Conservation (phyloP, 495 filamentous ascomycete genomes). For the Penicillium subrubescens region DNA sequence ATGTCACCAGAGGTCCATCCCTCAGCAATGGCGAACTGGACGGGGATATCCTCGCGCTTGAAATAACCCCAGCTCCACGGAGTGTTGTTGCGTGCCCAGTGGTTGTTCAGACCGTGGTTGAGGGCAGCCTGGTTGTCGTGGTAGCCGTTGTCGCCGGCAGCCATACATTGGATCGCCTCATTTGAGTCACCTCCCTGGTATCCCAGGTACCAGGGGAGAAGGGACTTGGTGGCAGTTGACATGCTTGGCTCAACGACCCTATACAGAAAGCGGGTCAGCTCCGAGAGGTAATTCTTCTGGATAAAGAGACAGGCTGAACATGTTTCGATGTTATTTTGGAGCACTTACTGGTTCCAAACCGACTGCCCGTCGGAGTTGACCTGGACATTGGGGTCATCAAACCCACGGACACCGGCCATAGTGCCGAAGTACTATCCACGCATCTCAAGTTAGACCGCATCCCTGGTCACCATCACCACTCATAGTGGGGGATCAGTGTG, state of each 20-base stretch:
- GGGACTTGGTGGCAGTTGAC: slow-evolving; percentile 31
- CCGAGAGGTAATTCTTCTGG: background rate
- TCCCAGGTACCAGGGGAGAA: slow-evolving; percentile 57
- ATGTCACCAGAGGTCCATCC: slow-evolving; percentile 57
- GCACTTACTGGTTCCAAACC: slow-evolving; percentile 53
- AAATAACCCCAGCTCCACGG: slow-evolving; percentile 57
- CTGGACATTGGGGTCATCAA: slow-evolving; percentile 59
- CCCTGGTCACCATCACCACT: background rate
- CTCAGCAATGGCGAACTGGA: slow-evolving; percentile 58
- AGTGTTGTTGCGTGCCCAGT: slow-evolving; percentile 56
- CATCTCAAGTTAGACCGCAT: slow-evolving; percentile 4
- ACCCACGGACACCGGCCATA: slow-evolving; percentile 59
- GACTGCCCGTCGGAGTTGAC: slow-evolving; percentile 45
- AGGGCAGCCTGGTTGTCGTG: slow-evolving; percentile 52
- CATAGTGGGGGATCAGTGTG: background rate
- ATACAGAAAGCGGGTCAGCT: background rate
- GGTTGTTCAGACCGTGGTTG: slow-evolving; percentile 53
- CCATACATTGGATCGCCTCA: slow-evolving; percentile 58
- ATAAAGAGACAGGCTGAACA: background rate
- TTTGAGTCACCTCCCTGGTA: slow-evolving; percentile 48
- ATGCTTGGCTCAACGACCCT: slow-evolving; percentile 26
- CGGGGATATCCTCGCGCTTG: slow-evolving; percentile 51
- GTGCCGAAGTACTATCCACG: slow-evolving; percentile 51
- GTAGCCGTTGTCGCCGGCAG: slow-evolving; percentile 54
- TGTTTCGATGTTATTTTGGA: background rate